Conservation (phyloP, 106 monocot genomes). For the Allium cepa region DNA sequence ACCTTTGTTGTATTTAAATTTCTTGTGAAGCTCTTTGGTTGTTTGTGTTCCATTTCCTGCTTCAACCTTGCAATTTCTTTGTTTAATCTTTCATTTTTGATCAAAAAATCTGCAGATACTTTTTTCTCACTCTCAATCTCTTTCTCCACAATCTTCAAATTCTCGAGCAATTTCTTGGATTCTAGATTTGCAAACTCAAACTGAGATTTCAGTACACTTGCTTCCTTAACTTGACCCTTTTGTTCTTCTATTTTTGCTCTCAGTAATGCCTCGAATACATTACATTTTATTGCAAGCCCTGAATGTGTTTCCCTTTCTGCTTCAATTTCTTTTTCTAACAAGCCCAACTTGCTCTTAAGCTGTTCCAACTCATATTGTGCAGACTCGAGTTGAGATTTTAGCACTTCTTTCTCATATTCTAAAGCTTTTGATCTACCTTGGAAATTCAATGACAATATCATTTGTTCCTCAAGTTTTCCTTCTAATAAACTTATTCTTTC, state of each 20-base stretch:
- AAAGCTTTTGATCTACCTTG: conserved; percentile 2
- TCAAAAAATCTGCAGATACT: conserved; percentile 13
- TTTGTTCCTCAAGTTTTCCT: conserved; percentile 10
- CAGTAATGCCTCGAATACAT: conserved; percentile 5
- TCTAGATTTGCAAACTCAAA: conserved; percentile 30
- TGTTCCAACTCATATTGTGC: conserved; percentile 7
- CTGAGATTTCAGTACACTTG: conserved; percentile 6
- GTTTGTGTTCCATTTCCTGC: conserved; percentile 13
- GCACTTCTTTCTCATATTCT: background rate
- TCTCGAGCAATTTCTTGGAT: conserved; percentile 22
- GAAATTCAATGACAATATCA: background rate
- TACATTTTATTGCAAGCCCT: background rate
- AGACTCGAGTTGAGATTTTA: conserved; percentile 18
- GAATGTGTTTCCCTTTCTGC: background rate
- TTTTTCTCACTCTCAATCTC: conserved; percentile 23
- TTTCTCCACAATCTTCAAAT: conserved; percentile 12
- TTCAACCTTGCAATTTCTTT: conserved; percentile 20
- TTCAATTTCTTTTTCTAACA: conserved; percentile 1
- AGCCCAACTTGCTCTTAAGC: conserved; percentile 6
- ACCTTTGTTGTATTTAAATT: conserved; percentile 44
- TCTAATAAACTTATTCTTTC: conserved; percentile 9
- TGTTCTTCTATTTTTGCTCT: conserved; percentile 4
- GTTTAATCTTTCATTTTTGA: conserved; percentile 28
- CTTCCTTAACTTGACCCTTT: conserved; percentile 10
- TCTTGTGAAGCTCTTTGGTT: conserved; percentile 15